Percentiles rank a stretch among this genome's conserved stretches.
Evolutionary conservation across 305 asterid species (phyloP).

Genomic region (Fraxinus baroniana): DNA sequence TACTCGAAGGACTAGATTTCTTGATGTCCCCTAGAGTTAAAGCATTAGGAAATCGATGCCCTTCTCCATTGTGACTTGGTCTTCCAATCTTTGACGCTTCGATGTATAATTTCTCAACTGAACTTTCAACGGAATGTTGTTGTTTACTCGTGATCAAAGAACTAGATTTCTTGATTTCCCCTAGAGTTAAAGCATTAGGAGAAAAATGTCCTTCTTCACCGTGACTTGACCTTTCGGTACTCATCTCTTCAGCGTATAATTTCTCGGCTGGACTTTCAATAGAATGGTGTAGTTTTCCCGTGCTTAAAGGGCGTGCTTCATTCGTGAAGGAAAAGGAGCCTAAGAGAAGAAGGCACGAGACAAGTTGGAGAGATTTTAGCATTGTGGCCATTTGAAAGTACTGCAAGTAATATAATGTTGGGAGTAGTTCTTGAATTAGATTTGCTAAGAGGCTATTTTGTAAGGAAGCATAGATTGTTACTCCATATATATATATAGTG

Average conservation of each 20-base stretch:
- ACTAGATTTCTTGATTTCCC: conserved; percentile 6
- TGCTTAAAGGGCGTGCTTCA: neutral
- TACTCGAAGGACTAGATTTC: conserved; percentile 35
- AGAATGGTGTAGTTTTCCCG: neutral
- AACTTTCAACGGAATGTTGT: conserved; percentile 4
- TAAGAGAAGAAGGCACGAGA: neutral
- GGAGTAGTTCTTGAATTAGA: neutral
- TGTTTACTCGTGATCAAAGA: neutral
- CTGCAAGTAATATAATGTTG: neutral
- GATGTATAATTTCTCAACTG: conserved; percentile 26
- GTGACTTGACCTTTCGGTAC: conserved; percentile 45
- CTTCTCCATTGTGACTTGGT: conserved; percentile 35
- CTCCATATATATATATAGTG: neutral
- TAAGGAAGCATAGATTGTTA: neutral
- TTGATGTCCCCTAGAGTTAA: conserved; percentile 36
- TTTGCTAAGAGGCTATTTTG: neutral
- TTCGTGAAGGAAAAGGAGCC: neutral
- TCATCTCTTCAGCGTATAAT: conserved; percentile 30
- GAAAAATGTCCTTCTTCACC: conserved; percentile 45
- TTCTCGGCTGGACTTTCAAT: neutral
- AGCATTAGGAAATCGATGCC: conserved; percentile 19
- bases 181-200: conserved; percentile 19
- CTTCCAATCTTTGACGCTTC: conserved; percentile 45
- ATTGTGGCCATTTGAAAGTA: neutral
- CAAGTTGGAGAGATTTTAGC: neutral